Base-by-base conservation (phyloP, 805 yeast species). In the Candida saitoana region DNA sequence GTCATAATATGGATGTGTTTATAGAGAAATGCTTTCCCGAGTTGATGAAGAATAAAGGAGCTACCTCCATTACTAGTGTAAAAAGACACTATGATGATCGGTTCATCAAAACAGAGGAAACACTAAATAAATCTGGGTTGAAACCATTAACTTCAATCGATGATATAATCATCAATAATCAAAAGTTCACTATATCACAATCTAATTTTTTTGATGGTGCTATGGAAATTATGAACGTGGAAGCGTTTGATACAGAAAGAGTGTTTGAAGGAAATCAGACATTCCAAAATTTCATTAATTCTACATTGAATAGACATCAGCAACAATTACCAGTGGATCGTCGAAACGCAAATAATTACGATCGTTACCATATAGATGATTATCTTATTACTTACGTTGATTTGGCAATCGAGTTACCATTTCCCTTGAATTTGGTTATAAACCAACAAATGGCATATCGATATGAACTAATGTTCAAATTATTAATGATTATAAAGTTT, bases 341-440 rank as follows among this genome's bases (percentile, higher is more conserved):
- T 12, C 33, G 25, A 17, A 5, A 9, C 4, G 5, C 34, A 5
- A 7, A 12, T 22, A 9, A 20, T 48, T 24, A 46, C 43, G 57
- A 59, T 25, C 49, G 68, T 51, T 46, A 63, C 51, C 46, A 55
- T 38, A 36, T 56, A 40, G 74, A 62, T 46, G 60, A 67, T 20
- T 69, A 68, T 36, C 55, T 78, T 1, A 67, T 83, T 1, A 68
- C 80, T 36, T 73, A 74, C 39, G 57, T 84, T 8, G 77, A 76
- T 44, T 60, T 84, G 35, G 79, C 81, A 33, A 45, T 82, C 5
- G 61, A 72, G n/a, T 60, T 90, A 17, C 96, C 97, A 3, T 93
- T 87, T 56, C 99, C 99, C 0, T 62, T 88, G 38, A 88, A 88
- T 53, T 68, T 91, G 18, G 70, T 93, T 1, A 65, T 88, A 1